phyloP scores from a whole-genome alignment of 805 yeast genomes.

The Sugiyamaella mastotermitis region DNA sequence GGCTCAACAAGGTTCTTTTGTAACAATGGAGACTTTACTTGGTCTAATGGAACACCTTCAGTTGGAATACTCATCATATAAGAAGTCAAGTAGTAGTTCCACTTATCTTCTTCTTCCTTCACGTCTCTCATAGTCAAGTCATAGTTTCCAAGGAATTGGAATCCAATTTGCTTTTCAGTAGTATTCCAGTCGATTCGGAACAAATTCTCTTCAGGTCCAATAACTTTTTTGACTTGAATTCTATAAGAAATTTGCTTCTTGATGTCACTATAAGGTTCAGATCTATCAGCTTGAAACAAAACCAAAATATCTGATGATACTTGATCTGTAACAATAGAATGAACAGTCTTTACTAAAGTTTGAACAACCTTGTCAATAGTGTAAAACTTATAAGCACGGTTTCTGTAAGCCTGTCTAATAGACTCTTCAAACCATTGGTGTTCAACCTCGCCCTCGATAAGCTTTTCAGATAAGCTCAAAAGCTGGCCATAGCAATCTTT shows the following conservation, averaged over 20 bases:
- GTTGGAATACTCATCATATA: slow-evolving; percentile 95
- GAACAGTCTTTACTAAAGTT: slow-evolving; percentile 78
- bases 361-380: slow-evolving; percentile 91
- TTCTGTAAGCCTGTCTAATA: slow-evolving; percentile 88
- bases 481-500: slow-evolving; percentile 59
- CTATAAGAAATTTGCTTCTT: slow-evolving; percentile 87
- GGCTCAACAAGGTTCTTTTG: slow-evolving; percentile 36
- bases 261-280: slow-evolving; percentile 57
- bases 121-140: slow-evolving; percentile 78
- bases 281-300: slow-evolving; percentile 78
- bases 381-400: slow-evolving; percentile 86
- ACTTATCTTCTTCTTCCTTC: slow-evolving; percentile 65
- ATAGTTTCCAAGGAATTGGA: slow-evolving; percentile 65
- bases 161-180: slow-evolving; percentile 44
- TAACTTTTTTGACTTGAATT: slow-evolving; percentile 73
- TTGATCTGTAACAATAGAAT: slow-evolving; percentile 70
- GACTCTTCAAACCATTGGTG: slow-evolving; percentile 95
- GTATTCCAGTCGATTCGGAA: slow-evolving; percentile 76
- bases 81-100: slow-evolving; percentile 91
- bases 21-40: slow-evolving; percentile 73
- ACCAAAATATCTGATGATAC: slow-evolving; percentile 75
- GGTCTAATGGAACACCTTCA: slow-evolving; percentile 82
- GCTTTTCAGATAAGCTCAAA: slow-evolving; percentile 62
- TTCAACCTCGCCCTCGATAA: slow-evolving; percentile 86
- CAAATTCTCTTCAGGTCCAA: slow-evolving; percentile 87